Conservation (phyloP, 2,329 filamentous ascomycete species). For the Teratosphaeria gauchensis region DNA sequence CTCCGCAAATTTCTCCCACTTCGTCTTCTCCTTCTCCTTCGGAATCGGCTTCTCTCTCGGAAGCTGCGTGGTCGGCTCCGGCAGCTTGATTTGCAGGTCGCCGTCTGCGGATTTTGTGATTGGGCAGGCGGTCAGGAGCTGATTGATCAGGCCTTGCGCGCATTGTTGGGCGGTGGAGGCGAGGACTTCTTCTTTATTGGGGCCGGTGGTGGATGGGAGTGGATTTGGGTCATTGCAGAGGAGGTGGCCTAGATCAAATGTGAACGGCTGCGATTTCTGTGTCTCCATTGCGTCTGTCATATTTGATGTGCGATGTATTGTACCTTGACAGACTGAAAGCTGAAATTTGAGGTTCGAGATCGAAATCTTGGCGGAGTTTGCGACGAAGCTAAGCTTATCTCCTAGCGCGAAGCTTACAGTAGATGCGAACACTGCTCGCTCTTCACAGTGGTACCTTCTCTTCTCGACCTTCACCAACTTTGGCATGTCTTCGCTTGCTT, state of each 20-base stretch:
- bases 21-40: conserved; percentile 69
- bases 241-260: conserved; percentile 82
- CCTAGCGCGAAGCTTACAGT: background rate
- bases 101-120: conserved; percentile 57
- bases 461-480: background rate
- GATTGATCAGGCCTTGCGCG: conserved; percentile 86
- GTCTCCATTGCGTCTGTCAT: background rate
- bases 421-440: background rate
- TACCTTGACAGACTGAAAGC: background rate
- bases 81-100: conserved; percentile 66
- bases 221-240: conserved; percentile 83
- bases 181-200: conserved; percentile 52
- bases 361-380: background rate
- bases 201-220: conserved; percentile 46
- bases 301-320: background rate
- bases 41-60: conserved; percentile 91
- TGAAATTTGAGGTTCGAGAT: background rate
- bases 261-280: conserved; percentile 74
- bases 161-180: conserved; percentile 72
- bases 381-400: background rate
- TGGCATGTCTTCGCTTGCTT: too few relatives aligned
- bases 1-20: conserved; percentile 91
- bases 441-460: background rate
- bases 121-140: conserved; percentile 80
- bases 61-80: conserved; percentile 56